Base-by-base conservation (phyloP, 2,329 filamentous ascomycete genomes). In the Pochonia chlamydosporia region DNA sequence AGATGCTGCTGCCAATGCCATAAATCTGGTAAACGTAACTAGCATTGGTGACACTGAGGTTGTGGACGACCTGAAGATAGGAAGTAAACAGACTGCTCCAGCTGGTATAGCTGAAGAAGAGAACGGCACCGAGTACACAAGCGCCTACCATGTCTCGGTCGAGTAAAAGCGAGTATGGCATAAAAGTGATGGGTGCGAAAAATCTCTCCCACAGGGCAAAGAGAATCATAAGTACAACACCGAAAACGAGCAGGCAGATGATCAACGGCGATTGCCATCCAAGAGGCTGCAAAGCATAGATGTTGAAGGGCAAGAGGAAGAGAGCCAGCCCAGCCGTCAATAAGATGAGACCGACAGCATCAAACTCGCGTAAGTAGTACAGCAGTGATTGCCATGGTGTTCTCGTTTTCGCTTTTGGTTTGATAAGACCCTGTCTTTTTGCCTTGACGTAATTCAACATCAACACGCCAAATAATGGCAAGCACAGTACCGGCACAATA, bases 291-390 rank as follows among this genome's bases (percentile, higher is more conserved):
- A 7, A 7, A 2, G 31, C 14, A 35, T 35, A 35, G 11, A 35
- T 3, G 14, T 74, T 83, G 59, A 87, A 79, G 0, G 84, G 81
- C 1, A 87, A 69, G n/a, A 87, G 66, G 54, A 87, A 79, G 10
- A 85, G 60, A 0, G 75, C 69, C 24, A 83, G 71, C 0, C 79
- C 81, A 1, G 64, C 65, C 13, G 74, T 70, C 51, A 84, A 64
- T 1, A 84, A 63, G 10, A 81, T 44, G 21, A 83, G 68, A 3
- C 82, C 81, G n/a, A 79, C 37, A 3, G 75, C 65, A 53, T 85
- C 82, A 43, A 84, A 83, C 44, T 85, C 75, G n/a, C 74, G 62
- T 5, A 67, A 56, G 59, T 82, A 81, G 59, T 78, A 65, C 30
- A 64, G 51, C n/a, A 78, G 48, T 2, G 71, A 75, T 54, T 81